phyloP scores from a whole-genome alignment of 495 filamentous ascomycete genomes.

The Neurospora terricola region DNA sequence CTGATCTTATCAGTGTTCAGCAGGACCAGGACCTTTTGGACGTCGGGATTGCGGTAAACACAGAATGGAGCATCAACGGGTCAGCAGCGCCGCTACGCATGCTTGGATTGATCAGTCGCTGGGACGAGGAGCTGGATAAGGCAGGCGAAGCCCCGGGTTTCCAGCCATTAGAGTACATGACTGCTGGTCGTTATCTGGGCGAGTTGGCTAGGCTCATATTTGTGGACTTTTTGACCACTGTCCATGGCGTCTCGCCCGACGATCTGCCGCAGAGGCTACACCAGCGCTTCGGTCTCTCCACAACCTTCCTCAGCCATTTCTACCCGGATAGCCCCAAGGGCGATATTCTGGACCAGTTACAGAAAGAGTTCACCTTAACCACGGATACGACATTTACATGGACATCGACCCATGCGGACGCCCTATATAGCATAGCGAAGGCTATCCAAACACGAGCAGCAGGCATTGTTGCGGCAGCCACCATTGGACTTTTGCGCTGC shows the following conservation, averaged over 20 bases:
- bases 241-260: slow-evolving; percentile 21
- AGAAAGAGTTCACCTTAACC: slow-evolving; percentile 33
- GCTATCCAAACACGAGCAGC: slow-evolving; percentile 60
- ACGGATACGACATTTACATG: slow-evolving; percentile 42
- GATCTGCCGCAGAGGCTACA: slow-evolving; percentile 51
- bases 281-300: slow-evolving; percentile 56
- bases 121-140: slow-evolving; percentile 58
- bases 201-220: slow-evolving; percentile 69
- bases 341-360: slow-evolving; percentile 40
- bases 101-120: slow-evolving; percentile 55
- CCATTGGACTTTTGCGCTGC: slow-evolving; percentile 56
- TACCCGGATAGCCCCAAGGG: slow-evolving; percentile 41
- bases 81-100: slow-evolving; percentile 55
- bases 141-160: slow-evolving; percentile 66
- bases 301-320: slow-evolving; percentile 59
- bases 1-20: slow-evolving; percentile 40
- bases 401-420: slow-evolving; percentile 45
- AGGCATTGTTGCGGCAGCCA: slow-evolving; percentile 60
- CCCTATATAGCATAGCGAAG: slow-evolving; percentile 50
- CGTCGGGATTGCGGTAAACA: slow-evolving; percentile 65
- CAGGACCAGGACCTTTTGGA: slow-evolving; percentile 47
- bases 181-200: slow-evolving; percentile 70
- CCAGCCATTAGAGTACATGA: slow-evolving; percentile 85
- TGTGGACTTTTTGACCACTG: slow-evolving; percentile 51
- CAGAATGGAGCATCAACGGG: slow-evolving; percentile 77